Evolutionary conservation across 2,329 filamentous ascomycete species (phyloP), one percentile per base, ranked within the genome.

Genomic region (Lithohypha guttulata): DNA sequence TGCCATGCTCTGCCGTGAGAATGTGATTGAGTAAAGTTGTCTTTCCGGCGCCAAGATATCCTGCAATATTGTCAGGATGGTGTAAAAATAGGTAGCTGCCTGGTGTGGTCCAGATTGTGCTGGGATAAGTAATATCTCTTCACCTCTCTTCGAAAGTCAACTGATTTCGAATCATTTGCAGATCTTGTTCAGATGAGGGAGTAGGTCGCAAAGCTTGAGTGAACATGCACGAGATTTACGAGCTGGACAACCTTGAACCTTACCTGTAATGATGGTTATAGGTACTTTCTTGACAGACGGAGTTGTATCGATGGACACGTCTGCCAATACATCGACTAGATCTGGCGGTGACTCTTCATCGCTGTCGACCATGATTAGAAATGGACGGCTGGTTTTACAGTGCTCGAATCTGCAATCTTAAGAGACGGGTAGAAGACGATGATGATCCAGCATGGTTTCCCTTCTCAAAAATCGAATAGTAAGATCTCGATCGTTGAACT

Each of bases 1-100:
- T 96, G 59, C 89, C 89, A 70, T 98, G 91, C 45, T 89, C 80
- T 42, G 87, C 86, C 19, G 82, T 93, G 37, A 98, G 68, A 45
- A 98, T 96, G 59, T 96, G 94, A 59, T 98, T 96, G 42, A 98
- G 68, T 20, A 96, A 63, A 0, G 89, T 96, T 0, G 89, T 96
- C 62, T 98, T 98, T 13, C 91, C 91, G 6, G 91, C 85, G 13
- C 91, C 91, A 3, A 98, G 73, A 55, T 98, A 98, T 3, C 91
- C 85, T 91, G 46, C 18, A n/a, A 17, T 11, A 28, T 28, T 26
- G 34, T 45, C 18, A 45, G 26, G n/a, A 14, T 13, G 15, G 9
- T 29, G 26, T 19, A 7, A 21, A 7, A n/a, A 14, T 9, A 29
- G 25, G 15, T 17, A 30, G 6, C 6, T 14, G n/a, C 17, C 3